Evolutionary conservation across 1,284 basidiomycete genomes (phyloP).

Genomic region (Tetrapyrgos nigripes): DNA sequence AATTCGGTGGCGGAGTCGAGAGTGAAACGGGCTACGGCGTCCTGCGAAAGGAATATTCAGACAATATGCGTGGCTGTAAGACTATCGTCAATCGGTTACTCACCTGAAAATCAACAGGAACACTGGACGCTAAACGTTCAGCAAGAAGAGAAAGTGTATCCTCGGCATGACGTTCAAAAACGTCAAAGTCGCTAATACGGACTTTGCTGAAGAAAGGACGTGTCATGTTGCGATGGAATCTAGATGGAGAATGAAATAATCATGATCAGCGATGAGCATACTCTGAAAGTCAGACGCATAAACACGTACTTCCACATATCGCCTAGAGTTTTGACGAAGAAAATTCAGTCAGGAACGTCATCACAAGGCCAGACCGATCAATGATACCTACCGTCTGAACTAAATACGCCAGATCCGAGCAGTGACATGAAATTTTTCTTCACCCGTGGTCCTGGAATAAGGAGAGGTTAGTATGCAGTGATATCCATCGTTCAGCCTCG

Average conservation of each 20-base stretch:
- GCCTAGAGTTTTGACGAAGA: conserved; percentile 21
- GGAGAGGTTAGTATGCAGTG: too few relatives aligned
- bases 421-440: conserved; percentile 30
- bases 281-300: background rate
- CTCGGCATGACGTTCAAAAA: too few relatives aligned
- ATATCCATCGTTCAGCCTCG: background rate
- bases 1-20: too few relatives aligned
- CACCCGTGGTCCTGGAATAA: conserved; percentile 4
- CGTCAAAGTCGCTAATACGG: too few relatives aligned
- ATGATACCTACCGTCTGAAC: conserved; percentile 40
- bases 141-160: too few relatives aligned
- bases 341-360: conserved; percentile 5
- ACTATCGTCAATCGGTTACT: conserved; percentile 57
- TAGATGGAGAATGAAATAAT: too few relatives aligned
- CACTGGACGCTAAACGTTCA: too few relatives aligned
- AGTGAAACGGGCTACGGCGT: too few relatives aligned
- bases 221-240: too few relatives aligned
- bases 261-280: background rate
- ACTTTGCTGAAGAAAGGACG: too few relatives aligned
- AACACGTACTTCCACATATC: conserved; percentile 45
- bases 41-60: too few relatives aligned
- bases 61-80: conserved; percentile 56
- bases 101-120: too few relatives aligned
- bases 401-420: conserved; percentile 50
- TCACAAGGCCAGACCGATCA: background rate